Base-by-base conservation (phyloP, 768 basidiomycete species). In the Pleurotus cornucopiae region DNA sequence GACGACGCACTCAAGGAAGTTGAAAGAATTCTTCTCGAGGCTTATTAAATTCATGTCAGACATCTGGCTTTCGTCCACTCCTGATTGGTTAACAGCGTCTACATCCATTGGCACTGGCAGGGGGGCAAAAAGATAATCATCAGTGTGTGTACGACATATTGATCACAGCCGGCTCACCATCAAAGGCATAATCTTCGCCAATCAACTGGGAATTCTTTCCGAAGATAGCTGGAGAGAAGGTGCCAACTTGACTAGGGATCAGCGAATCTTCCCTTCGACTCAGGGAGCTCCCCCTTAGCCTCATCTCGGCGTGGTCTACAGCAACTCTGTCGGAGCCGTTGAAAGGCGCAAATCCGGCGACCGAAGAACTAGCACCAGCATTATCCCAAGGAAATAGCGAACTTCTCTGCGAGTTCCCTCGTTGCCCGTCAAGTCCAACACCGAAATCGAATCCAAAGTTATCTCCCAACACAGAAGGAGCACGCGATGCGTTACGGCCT, bases 381-480 rank as follows among this genome's bases (percentile, higher is more conserved):
- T 91, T 80, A 63, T 92, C 89, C 90, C 90, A 93, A 4, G 91
- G 90, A 65, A 91, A 91, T 26, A 91, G 65, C 6, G 85, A 83
- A 60, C 83, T 88, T 34, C 78, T 75, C 63, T 89, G 88, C 16
- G 88, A 88, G 25, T 74, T 79, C 46, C 73, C 71, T 41, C 70
- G 66, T 30, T 68, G 67, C 40, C 74, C 72, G 25, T 71, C 66
- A 7, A 67, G 61, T 37, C 67, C 74, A 11, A 34, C 9, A 11
- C 30, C 30, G 4, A 76, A 58, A 45, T 79, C 78, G 49, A 81
- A 62, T 11, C 73, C 79, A 43, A 86, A 69, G 56, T 82, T 70
- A 48, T 75, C 79, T 38, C 77, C 81, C 21, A 80, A 58, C 6
- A 75, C 63, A 41, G 82, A 84, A 12, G 76, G 75, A 11, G 81